Conservation (phyloP, 495 filamentous ascomycete species). For the Lentithecium fluviatile region DNA sequence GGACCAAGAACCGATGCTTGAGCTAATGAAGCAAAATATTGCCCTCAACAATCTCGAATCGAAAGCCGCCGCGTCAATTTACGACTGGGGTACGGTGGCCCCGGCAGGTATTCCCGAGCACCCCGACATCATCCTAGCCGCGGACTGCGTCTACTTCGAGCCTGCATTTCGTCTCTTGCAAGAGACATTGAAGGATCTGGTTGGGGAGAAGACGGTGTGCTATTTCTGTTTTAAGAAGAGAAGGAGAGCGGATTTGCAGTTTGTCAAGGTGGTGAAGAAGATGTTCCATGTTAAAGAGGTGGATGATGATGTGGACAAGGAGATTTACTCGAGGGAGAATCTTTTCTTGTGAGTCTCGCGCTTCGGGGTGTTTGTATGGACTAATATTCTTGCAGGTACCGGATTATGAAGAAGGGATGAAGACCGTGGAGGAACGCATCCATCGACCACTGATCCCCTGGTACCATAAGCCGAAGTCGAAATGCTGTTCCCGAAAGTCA, state of each 20-base stretch:
- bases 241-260: constrained; percentile 55
- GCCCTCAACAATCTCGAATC: constrained; percentile 67
- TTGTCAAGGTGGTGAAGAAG: constrained; percentile 50
- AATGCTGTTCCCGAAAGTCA: too few species aligned
- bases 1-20: constrained; percentile 80
- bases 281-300: constrained; percentile 47
- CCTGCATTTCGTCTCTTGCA: constrained; percentile 86
- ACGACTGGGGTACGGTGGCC: constrained; percentile 69
- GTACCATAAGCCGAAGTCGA: too few species aligned
- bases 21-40: constrained; percentile 82
- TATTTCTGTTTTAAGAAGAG: constrained; percentile 97
- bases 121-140: constrained; percentile 82
- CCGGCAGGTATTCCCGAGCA: constrained; percentile 51
- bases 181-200: constrained; percentile 61
- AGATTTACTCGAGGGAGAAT: constrained; percentile 46
- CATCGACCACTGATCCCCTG: too few species aligned
- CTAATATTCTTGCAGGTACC: constrained; percentile 16
- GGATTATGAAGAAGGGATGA: constrained; percentile 23
- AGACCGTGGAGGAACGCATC: background rate
- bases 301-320: constrained; percentile 46
- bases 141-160: constrained; percentile 97
- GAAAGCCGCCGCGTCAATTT: constrained; percentile 58
- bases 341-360: constrained; percentile 48
- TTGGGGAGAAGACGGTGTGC: constrained; percentile 57
- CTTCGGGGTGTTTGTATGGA: background rate